Base-by-base conservation (phyloP, 257 asterid genomes). In the Forsythia suspensa region DNA sequence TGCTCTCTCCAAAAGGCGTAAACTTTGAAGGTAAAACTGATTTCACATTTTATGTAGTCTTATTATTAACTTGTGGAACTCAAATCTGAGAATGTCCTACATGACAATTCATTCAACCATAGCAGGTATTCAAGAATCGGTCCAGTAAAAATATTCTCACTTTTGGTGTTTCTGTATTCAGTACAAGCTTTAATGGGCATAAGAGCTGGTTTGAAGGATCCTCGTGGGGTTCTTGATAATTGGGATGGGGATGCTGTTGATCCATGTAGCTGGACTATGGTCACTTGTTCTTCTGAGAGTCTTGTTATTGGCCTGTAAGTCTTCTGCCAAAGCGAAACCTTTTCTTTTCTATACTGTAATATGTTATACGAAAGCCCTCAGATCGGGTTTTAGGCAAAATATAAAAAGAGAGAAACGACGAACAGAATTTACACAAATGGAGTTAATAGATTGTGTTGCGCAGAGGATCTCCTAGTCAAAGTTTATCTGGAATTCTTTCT, bases 211-310 rank as follows among this genome's bases (percentile, higher is more conserved):
- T 75, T 95, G 76, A 86, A 84, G 88, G 99, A 95, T 90, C 98
- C 99, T 70, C 93, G 85, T 82, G 97, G 98, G 59, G 97, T 95
- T 72, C 98, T 95, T 85, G 97, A 95, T 42, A 92, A 91, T 76
- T 95, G 99, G 99, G 99, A 95, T 90, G 92, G 92, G 61, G 88
- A 90, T 79, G 91, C 98, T 6, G 99, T 95, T 83, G 99, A 95
- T 88, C 99, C 99, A 38, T 95, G 99, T 91, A 92, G 98, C 86
- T 95, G 99, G 99, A 86, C 98, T 41, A 93, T 95, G 99, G 90
- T 95, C 79, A 95, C 99, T 75, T 95, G 99, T 80, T 93, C 97
- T 39, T 51, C 89, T 52, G 92, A 93, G 76, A 90, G 85, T 84
- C 88, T 95, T 65, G 99, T 95, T 77, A 89, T 92, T 86, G 98